Percentiles rank a stretch among this genome's conserved stretches.
These are phyloP conservation scores for Populus davidiana DNA, from an alignment of 345 rosid species.

Conservation along the genomic window DNA sequence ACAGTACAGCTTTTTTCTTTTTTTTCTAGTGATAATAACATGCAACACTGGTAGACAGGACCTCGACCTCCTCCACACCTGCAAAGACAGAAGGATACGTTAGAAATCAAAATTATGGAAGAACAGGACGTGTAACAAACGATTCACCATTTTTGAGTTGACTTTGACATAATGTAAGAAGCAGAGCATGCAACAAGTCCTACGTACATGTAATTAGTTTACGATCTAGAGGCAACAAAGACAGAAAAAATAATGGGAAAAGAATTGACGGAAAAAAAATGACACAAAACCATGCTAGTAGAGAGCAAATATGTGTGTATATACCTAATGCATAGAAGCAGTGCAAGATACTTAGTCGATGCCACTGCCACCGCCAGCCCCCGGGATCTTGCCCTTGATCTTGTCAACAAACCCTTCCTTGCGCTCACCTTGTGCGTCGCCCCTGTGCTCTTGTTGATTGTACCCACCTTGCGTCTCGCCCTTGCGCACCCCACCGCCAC, in stretches of 20 bases:
- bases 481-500: no score
- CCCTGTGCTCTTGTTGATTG: slow-evolving; percentile 18
- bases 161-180: not conserved
- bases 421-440: slow-evolving; percentile 21
- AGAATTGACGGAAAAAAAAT: no score
- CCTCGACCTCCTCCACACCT: not conserved
- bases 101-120: no score
- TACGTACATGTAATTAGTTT: not conserved
- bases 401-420: slow-evolving; percentile 51
- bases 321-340: not conserved
- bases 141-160: not conserved
- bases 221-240: not conserved
- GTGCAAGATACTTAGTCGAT: slow-evolving; percentile 37
- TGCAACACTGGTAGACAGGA: not conserved
- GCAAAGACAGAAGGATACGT: not conserved
- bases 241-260: no score
- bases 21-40: not conserved
- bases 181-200: not conserved
- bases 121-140: not conserved
- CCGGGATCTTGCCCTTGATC: slow-evolving; percentile 46
- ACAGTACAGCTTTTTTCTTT: not conserved
- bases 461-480: not conserved
- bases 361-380: not conserved
- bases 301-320: not conserved
- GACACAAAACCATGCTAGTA: no score